These are phyloP conservation scores for Linderina pennispora DNA, from an alignment of 192 early-diverging fungal species.

Conservation along the genomic window DNA sequence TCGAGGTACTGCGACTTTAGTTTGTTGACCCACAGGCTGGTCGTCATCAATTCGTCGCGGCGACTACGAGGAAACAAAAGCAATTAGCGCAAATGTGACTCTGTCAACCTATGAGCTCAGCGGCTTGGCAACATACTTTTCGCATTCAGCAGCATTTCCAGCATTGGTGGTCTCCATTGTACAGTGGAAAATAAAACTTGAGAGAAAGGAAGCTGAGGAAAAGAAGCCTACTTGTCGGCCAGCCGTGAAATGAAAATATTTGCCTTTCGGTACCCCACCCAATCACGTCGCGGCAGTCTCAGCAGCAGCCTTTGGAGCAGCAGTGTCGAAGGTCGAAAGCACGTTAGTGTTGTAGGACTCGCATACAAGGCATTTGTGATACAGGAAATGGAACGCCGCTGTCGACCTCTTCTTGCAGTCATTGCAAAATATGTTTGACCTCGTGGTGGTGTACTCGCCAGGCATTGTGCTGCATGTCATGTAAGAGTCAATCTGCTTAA, in stretches of 20 bases:
- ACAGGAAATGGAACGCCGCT: slow-evolving; percentile 90
- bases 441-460: slow-evolving; percentile 69
- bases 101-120: no score
- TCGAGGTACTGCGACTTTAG: slow-evolving; percentile 37
- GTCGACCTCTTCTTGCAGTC: slow-evolving; percentile 85
- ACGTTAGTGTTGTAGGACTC: slow-evolving; percentile 81
- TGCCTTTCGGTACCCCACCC: no score
- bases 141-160: no score
- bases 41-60: slow-evolving; percentile 38
- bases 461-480: slow-evolving; percentile 85
- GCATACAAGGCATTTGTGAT: slow-evolving; percentile 89
- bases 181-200: neutral
- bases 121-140: no score
- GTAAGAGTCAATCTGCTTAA: slow-evolving; percentile 74
- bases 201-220: neutral
- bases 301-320: no score
- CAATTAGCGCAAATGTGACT: no score
- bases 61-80: slow-evolving; percentile 19
- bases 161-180: no score
- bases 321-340: slow-evolving; percentile 10
- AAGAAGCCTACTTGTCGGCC: no score
- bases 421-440: slow-evolving; percentile 82
- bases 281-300: no score
- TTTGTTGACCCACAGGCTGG: slow-evolving; percentile 37
- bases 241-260: neutral